Conservation (phyloP, 768 basidiomycete species). For the Boletus rubescentipes region DNA sequence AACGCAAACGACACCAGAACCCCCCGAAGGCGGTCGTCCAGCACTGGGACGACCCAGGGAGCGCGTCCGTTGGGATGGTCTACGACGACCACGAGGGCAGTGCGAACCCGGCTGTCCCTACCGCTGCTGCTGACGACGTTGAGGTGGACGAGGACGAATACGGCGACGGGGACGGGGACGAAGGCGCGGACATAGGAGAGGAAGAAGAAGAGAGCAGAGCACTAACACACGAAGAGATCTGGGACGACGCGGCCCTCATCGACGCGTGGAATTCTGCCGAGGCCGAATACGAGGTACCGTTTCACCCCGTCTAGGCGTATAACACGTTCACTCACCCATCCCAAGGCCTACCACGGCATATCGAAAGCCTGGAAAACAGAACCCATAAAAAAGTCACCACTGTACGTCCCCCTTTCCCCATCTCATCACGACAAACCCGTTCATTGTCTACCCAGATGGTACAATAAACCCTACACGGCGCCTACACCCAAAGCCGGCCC, state of each 20-base stretch:
- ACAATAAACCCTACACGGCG: constrained; percentile 53
- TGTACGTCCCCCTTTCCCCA: constrained; percentile 46
- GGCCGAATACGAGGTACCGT: constrained; percentile 68
- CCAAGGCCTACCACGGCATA: constrained; percentile 62
- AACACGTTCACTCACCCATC: neutral
- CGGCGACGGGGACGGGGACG: constrained; percentile 23
- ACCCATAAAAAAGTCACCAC: constrained; percentile 64
- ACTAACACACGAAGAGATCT: constrained; percentile 72
- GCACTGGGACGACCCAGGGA: constrained; percentile 46
- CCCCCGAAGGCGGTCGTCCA: constrained; percentile 22
- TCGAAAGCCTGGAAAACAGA: constrained; percentile 71
- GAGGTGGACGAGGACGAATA: constrained; percentile 23
- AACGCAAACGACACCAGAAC: constrained; percentile 37
- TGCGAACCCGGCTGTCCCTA: neutral
- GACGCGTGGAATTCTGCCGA: constrained; percentile 83
- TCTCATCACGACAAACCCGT: neutral
- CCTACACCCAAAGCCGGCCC: constrained; percentile 15
- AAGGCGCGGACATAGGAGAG: constrained; percentile 35
- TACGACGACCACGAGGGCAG: constrained; percentile 32
- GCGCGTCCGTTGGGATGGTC: constrained; percentile 22
- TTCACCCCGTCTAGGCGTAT: neutral
- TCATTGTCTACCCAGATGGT: constrained; percentile 56
- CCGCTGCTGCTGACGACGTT: neutral
- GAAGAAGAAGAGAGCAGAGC: constrained; percentile 54
- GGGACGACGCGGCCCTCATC: constrained; percentile 84